A percentile compares a stretch with the other conserved stretches of the same genome.
Evolutionary conservation across 768 basidiomycete genomes (phyloP).

Genomic region (Boletellus ananas): DNA sequence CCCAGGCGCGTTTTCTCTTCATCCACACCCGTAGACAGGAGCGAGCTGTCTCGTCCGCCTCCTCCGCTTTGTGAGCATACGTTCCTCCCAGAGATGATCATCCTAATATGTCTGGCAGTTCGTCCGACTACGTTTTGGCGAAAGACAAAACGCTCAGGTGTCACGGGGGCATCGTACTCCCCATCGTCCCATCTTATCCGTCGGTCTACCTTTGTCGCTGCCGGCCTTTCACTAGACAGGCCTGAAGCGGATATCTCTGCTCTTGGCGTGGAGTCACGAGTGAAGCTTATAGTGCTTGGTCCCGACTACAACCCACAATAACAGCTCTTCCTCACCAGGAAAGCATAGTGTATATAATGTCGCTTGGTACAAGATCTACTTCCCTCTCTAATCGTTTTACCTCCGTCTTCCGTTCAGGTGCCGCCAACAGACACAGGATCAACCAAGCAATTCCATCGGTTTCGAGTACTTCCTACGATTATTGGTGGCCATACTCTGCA

Average conservation of each 20-base stretch:
- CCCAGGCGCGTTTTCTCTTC: slow-evolving; percentile 18
- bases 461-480: slow-evolving; percentile 26
- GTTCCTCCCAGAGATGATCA: background rate
- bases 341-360: slow-evolving; percentile 19
- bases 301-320: slow-evolving; percentile 37
- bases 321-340: background rate
- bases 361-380: slow-evolving; percentile 12
- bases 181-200: slow-evolving; percentile 71
- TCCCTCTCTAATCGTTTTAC: background rate
- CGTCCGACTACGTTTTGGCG: slow-evolving; percentile 85
- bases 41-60: slow-evolving; percentile 54
- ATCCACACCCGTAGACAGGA: slow-evolving; percentile 7
- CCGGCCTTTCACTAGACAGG: slow-evolving; percentile 63
- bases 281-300: slow-evolving; percentile 36
- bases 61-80: slow-evolving; percentile 58
- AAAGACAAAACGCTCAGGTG: slow-evolving; percentile 66
- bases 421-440: slow-evolving; percentile 6
- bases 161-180: slow-evolving; percentile 66
- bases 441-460: slow-evolving; percentile 14
- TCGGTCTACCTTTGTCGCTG: slow-evolving; percentile 75
- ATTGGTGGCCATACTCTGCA: slow-evolving; percentile 40
- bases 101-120: slow-evolving; percentile 38
- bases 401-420: slow-evolving; percentile 7
- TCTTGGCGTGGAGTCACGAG: slow-evolving; percentile 56
- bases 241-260: slow-evolving; percentile 60